Evolutionary conservation across 2,329 filamentous ascomycete genomes (phyloP).

Genomic region (Lasiodiplodia sp.): DNA sequence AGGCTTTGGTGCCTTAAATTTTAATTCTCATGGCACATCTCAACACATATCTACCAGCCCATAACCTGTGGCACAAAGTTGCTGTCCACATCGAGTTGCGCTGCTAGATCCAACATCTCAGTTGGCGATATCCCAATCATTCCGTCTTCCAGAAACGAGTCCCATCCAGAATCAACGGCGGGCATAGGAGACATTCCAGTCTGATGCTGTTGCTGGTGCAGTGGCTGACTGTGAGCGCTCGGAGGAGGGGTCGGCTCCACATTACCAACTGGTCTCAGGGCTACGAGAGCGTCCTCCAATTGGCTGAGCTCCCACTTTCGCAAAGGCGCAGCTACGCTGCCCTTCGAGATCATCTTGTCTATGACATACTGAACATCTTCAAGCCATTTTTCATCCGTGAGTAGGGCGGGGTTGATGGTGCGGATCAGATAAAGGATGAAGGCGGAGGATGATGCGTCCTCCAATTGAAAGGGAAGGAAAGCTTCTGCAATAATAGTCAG

Average conservation of each 20-base stretch:
- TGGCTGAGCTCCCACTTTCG: not conserved
- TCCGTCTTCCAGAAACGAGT: not conserved
- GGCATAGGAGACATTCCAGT: not conserved
- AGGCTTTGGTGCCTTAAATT: too few relatives aligned
- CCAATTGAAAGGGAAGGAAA: not conserved
- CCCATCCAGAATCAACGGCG: not conserved
- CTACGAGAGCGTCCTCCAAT: not conserved
- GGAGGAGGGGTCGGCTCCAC: not conserved
- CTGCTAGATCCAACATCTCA: conserved; percentile 7
- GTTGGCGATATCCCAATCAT: not conserved
- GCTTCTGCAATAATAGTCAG: not conserved
- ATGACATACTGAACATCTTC: not conserved
- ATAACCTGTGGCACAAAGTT: not conserved
- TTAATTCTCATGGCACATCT: not conserved
- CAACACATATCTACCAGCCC: not conserved
- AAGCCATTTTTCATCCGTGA: not conserved
- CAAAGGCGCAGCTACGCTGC: not conserved
- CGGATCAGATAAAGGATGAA: not conserved
- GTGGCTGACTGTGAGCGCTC: not conserved
- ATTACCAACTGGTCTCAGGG: not conserved
- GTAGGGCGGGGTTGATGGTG: not conserved
- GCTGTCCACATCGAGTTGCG: not conserved
- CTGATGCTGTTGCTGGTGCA: not conserved
- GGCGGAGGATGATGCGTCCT: not conserved
- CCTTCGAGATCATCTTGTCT: not conserved